Base-by-base conservation (phyloP, 208 protist species). In the Wallacemonas sp. region DNA sequence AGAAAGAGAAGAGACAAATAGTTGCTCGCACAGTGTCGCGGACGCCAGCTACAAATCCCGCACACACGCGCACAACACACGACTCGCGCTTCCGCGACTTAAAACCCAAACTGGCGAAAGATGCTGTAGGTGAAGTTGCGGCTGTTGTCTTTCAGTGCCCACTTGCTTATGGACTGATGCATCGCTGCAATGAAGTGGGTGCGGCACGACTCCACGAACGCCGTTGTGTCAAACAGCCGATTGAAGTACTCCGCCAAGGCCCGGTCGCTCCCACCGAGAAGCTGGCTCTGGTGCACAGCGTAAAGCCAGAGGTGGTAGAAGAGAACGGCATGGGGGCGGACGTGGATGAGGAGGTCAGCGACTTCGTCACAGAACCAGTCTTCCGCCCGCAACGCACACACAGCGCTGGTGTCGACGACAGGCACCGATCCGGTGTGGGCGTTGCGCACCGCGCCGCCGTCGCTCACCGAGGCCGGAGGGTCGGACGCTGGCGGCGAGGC, bases 231-330 rank as follows among this genome's bases (percentile, higher is more conserved):
- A 24, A 85, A 85, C 22, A 85, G 67, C 9, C 63, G 71, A 58
- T 85, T 85, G n/a, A 85, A 71, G 58, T 66, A 76, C 19, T 60
- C 63, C 36, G 75, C 41, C 33, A 79, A 30, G 34, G 70, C 60
- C 34, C 37, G 22, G 33, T 78, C 74, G 34, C 58, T 53, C 48
- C 70, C 71, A 24, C 48, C 72, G 21, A 82, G 64, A 1, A 73
- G 68, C 46, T 67, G 42, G 12, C 30, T 19, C 41, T 73, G 83
- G 41, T 78, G 76, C 12, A 89, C 80, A 19, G 74, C 75, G 68
- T 88, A 87, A 13, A 78, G 76, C 66, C 79, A 81, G 2, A 94
- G 53, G 33, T 86, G 71, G 57, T 78, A 81, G 27, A 94, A 79
- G 37, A 89, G 70, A 10, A 60, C 54, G 0, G 80, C 79, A 55